Conservation (phyloP, 1,139 yeast species). For the Yamadazyma blattariae region DNA sequence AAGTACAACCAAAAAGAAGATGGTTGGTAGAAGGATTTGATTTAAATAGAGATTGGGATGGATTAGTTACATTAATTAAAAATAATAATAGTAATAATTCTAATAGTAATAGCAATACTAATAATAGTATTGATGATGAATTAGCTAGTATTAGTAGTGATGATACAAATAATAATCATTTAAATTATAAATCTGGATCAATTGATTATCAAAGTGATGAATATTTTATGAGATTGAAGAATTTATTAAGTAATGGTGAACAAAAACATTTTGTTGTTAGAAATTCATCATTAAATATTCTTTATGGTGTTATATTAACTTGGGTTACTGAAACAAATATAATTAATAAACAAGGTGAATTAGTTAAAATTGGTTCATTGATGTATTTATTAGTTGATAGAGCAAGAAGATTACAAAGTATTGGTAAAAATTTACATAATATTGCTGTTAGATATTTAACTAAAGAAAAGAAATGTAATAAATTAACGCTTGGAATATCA, state of each 20-base stretch:
- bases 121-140: constrained; percentile 5
- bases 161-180: constrained; percentile 6
- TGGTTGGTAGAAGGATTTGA: constrained; percentile 66
- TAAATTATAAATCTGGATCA: constrained; percentile 5
- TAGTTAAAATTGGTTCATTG: constrained; percentile 38
- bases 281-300: constrained; percentile 53
- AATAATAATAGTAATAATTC: constrained; percentile 19
- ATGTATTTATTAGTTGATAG: constrained; percentile 54
- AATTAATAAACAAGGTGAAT: constrained; percentile 15
- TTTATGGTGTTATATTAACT: constrained; percentile 58
- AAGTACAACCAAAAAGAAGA: constrained; percentile 34
- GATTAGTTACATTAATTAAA: constrained; percentile 43
- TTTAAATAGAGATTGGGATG: constrained; percentile 49
- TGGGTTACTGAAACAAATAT: constrained; percentile 38
- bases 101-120: constrained; percentile 10
- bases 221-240: constrained; percentile 30
- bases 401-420: constrained; percentile 53
- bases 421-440: constrained; percentile 56
- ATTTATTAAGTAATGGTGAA: constrained; percentile 23
- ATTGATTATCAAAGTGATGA: constrained; percentile 26
- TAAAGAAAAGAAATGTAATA: constrained; percentile 42
- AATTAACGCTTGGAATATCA: constrained; percentile 46
- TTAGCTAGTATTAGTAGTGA: constrained; percentile 8
- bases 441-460: constrained; percentile 53
- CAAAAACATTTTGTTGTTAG: constrained; percentile 59